A percentile compares a stretch with the other conserved stretches of the same genome.
phyloP scores from a whole-genome alignment of 225 moss, liverwort and hornwort genomes.

The Takakia lepidozioides region DNA sequence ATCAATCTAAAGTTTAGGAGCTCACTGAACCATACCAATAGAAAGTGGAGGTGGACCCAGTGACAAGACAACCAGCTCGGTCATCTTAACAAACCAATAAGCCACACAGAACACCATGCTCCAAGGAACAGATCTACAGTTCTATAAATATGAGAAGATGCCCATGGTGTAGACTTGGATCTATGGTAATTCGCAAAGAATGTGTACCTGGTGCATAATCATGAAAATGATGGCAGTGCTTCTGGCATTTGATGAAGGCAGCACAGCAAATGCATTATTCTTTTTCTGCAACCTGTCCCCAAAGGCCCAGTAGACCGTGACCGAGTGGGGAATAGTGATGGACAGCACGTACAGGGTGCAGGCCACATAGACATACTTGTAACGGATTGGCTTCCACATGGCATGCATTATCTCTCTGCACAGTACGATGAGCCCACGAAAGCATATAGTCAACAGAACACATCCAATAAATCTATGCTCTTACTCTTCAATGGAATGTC shows the following conservation, averaged over 20 bases:
- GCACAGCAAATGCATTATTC: constrained; percentile 36
- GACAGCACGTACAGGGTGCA: constrained; percentile 26
- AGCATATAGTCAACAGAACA: too few species aligned
- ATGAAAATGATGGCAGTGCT: constrained; percentile 38
- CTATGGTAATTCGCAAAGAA: neutral
- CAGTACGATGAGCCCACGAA: too few species aligned
- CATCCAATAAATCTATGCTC: too few species aligned
- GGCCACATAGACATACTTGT: constrained; percentile 41
- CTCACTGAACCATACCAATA: too few species aligned
- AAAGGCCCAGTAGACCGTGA: constrained; percentile 32
- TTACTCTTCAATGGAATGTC: too few species aligned
- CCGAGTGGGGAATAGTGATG: constrained; percentile 42
- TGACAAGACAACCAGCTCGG: too few species aligned
- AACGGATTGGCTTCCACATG: constrained; percentile 40
- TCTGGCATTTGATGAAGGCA: constrained; percentile 27
- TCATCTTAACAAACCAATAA: too few species aligned
- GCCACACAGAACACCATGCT: too few species aligned
- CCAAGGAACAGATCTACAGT: too few species aligned
- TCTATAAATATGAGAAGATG: too few species aligned
- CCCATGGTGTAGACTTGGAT: neutral
- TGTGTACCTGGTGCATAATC: constrained; percentile 49
- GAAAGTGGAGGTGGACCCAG: too few species aligned
- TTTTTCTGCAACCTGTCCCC: constrained; percentile 20
- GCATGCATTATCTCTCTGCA: constrained; percentile 65
- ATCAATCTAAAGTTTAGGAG: too few species aligned